Percentiles rank a stretch among this genome's conserved stretches.
These are phyloP conservation scores for Sporobolomyces phaffii DNA, from an alignment of 768 basidiomycete species.

Conservation along the genomic window DNA sequence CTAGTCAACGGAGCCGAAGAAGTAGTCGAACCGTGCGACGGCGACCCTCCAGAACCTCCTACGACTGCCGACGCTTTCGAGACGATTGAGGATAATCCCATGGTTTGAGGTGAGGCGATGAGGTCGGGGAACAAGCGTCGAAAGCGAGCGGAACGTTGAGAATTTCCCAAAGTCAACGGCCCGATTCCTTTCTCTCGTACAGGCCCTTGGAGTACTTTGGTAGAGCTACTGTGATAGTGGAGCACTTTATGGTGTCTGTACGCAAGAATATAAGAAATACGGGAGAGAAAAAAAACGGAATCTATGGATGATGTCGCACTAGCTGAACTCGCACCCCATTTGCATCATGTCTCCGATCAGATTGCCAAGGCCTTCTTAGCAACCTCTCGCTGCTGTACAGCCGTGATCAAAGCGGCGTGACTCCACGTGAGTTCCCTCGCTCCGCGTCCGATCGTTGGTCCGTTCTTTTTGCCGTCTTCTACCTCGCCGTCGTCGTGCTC, in stretches of 20 bases:
- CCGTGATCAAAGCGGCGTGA: slow-evolving; percentile 31
- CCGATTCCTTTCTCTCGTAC: no score
- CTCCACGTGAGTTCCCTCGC: slow-evolving; percentile 35
- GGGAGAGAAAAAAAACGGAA: no score
- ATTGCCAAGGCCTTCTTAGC: not conserved
- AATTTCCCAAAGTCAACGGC: no score
- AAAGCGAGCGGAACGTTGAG: not conserved
- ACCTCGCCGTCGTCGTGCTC: slow-evolving; percentile 10
- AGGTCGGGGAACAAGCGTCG: not conserved
- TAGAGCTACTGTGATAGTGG: no score
- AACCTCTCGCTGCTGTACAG: slow-evolving; percentile 1
- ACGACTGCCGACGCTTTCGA: not conserved
- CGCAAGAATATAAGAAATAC: no score
- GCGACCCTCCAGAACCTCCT: not conserved
- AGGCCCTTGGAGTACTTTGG: no score
- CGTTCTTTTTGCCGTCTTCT: slow-evolving; percentile 26
- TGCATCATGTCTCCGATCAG: no score
- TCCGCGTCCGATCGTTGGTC: slow-evolving; percentile 21
- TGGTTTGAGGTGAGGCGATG: not conserved
- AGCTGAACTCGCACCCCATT: no score
- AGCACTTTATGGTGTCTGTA: no score
- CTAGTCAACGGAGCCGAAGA: not conserved
- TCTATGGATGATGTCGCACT: no score
- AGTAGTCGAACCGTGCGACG: not conserved
- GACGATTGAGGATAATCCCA: slow-evolving; percentile 25